Percentiles rank a stretch among this genome's conserved stretches.
phyloP scores from a whole-genome alignment of 176 grass and related monocot species.

The Aegilops umbellulata region DNA sequence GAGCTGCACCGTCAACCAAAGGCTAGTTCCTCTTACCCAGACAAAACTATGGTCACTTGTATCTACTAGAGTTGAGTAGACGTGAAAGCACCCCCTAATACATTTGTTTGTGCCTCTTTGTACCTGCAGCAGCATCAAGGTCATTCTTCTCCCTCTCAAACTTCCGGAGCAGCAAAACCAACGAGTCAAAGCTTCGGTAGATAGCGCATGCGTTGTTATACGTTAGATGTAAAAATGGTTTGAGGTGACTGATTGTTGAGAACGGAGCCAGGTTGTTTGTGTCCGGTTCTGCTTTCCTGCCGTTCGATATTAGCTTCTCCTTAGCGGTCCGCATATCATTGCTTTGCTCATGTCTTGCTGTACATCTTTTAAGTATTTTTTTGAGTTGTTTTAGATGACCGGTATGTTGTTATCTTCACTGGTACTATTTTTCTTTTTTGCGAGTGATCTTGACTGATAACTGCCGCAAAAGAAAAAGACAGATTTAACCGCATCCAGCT shows the following conservation, averaged over 20 bases:
- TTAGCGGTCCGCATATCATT: too few species aligned
- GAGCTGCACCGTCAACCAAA: conserved; percentile 60
- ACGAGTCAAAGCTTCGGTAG: conserved; percentile 86
- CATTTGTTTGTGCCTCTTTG: background rate
- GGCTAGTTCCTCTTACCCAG: conserved; percentile 41
- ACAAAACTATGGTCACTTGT: background rate
- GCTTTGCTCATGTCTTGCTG: background rate
- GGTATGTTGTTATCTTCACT: conserved; percentile 18
- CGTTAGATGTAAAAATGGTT: conserved; percentile 56
- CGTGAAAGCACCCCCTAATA: background rate
- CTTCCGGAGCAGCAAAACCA: conserved; percentile 97
- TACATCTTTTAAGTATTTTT: conserved; percentile 31
- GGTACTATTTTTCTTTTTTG: background rate
- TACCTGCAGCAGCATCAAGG: conserved; percentile 73
- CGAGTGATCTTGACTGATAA: conserved; percentile 1
- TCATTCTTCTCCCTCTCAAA: conserved; percentile 99
- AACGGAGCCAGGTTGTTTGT: conserved; percentile 37
- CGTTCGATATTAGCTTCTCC: conserved; percentile 30
- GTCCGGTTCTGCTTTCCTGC: conserved; percentile 34
- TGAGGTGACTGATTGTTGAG: conserved; percentile 52
- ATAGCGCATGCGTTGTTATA: conserved; percentile 50
- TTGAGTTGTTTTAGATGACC: conserved; percentile 18
- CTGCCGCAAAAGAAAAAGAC: background rate
- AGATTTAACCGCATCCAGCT: background rate
- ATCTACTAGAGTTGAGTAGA: background rate